Percentiles rank a stretch among this genome's conserved stretches.
Evolutionary conservation across 2,329 filamentous ascomycete species (phyloP).

Genomic region (Thelonectria rubi): DNA sequence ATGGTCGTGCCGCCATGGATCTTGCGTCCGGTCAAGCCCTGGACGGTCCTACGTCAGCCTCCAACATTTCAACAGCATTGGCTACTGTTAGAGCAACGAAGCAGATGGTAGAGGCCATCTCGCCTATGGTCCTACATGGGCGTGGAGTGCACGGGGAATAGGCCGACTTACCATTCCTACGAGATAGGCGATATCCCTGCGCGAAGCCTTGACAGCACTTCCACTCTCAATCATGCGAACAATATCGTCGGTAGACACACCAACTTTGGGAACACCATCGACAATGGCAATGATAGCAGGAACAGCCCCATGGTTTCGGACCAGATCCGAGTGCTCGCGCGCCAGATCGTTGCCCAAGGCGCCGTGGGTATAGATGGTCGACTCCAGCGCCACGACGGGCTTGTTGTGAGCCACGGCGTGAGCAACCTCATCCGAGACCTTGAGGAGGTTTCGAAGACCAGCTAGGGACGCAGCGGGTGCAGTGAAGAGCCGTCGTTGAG

Average conservation of each 20-base stretch:
- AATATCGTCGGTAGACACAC: constrained; percentile 77
- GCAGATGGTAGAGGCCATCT: background rate
- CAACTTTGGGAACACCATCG: constrained; percentile 83
- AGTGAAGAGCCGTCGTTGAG: constrained; percentile 37
- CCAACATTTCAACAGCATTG: constrained; percentile 5
- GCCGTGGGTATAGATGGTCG: constrained; percentile 97
- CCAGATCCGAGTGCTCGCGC: constrained; percentile 84
- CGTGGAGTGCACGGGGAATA: background rate
- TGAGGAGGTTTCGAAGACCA: constrained; percentile 61
- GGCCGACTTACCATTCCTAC: constrained; percentile 71
- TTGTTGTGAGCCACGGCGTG: constrained; percentile 77
- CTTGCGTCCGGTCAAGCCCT: constrained; percentile 60
- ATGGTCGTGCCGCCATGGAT: constrained; percentile 93
- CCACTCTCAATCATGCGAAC: constrained; percentile 73
- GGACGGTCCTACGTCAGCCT: constrained; percentile 23
- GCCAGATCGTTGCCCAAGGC: constrained; percentile 76
- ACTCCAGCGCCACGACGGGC: constrained; percentile 92
- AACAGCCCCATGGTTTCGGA: constrained; percentile 81
- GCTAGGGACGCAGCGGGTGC: constrained; percentile 34
- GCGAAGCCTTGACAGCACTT: constrained; percentile 82
- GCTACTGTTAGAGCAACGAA: background rate
- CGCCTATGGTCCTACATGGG: background rate
- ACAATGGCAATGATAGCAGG: constrained; percentile 93
- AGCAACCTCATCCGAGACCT: constrained; percentile 82
- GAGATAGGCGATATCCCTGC: constrained; percentile 85